Percentiles rank a stretch among this genome's conserved stretches.
Conservation (phyloP, 441 rosid species). For the Lepidium campestre region DNA sequence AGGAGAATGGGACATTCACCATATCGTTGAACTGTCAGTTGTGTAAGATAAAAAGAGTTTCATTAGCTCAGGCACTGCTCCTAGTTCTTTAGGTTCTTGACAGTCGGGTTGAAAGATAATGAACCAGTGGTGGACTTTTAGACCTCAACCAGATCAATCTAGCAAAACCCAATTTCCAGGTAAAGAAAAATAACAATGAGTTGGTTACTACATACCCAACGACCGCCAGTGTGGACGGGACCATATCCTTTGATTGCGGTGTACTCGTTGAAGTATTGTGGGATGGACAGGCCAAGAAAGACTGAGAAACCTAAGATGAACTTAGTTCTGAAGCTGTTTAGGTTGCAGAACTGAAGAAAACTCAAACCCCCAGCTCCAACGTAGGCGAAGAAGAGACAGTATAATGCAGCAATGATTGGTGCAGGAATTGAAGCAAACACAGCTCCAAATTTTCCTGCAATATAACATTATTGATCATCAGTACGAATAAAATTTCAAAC, state of each 20-base stretch:
- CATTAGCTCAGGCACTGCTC: slow-evolving; percentile 7
- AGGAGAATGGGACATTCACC: slow-evolving; percentile 82
- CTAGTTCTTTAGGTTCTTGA: neutral
- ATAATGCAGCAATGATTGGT: slow-evolving; percentile 81
- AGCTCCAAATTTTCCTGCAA: slow-evolving; percentile 94
- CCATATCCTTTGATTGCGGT: slow-evolving; percentile 86
- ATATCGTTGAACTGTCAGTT: slow-evolving; percentile 85
- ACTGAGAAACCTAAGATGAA: slow-evolving; percentile 85
- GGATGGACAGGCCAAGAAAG: slow-evolving; percentile 84
- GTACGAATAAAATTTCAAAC: neutral
- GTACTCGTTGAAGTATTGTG: slow-evolving; percentile 97
- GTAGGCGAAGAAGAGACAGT: slow-evolving; percentile 91
- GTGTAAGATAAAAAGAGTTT: neutral
- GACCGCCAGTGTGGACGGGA: slow-evolving; percentile 71
- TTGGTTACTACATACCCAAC: slow-evolving; percentile 69
- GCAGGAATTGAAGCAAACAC: slow-evolving; percentile 95
- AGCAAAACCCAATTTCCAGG: neutral
- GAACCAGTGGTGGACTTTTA: neutral
- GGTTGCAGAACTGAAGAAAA: slow-evolving; percentile 92
- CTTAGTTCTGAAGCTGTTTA: slow-evolving; percentile 79
- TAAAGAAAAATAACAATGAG: neutral
- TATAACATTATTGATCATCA: slow-evolving; percentile 19
- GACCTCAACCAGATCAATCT: neutral
- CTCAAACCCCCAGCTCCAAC: slow-evolving; percentile 87
- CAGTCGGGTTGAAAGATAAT: neutral